phyloP scores from a whole-genome alignment of 139 green algal genomes.

The Gonium pectorale region DNA sequence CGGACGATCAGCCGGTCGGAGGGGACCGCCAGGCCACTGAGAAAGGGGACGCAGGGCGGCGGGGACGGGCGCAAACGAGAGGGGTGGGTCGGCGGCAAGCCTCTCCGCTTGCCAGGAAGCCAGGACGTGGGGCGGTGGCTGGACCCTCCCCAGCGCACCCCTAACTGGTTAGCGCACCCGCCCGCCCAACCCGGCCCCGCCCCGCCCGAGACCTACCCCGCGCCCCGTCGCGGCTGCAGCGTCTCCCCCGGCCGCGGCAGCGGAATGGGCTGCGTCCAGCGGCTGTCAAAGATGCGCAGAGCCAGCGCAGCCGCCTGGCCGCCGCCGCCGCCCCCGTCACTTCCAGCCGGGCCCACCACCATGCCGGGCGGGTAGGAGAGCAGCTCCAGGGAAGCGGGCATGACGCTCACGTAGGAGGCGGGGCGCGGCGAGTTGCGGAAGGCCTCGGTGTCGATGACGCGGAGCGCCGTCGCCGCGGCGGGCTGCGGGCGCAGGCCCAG shows the following conservation, averaged over 20 bases:
- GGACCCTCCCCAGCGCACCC: no score
- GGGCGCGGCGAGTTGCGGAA: slow-evolving; percentile 35
- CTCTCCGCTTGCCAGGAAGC: no score
- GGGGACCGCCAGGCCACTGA: not conserved
- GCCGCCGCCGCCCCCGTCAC: not conserved
- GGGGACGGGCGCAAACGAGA: not conserved
- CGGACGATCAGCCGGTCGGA: slow-evolving; percentile 26
- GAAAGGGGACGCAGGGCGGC: not conserved
- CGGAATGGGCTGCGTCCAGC: slow-evolving; percentile 55
- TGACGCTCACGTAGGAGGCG: slow-evolving; percentile 49
- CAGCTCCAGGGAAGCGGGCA: slow-evolving; percentile 69
- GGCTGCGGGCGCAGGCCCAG: not conserved
- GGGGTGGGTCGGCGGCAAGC: no score
- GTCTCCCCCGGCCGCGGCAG: slow-evolving; percentile 31
- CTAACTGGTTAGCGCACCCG: no score
- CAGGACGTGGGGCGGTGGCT: no score
- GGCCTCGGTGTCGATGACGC: slow-evolving; percentile 64
- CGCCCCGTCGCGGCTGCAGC: not conserved
- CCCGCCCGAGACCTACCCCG: no score
- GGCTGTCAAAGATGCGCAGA: slow-evolving; percentile 47
- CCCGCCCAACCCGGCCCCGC: no score
- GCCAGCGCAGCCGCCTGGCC: slow-evolving; percentile 5
- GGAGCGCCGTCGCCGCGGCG: slow-evolving; percentile 1
- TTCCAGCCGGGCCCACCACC: not conserved
- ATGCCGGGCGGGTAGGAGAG: slow-evolving; percentile 65